Percentiles rank a stretch among this genome's conserved stretches.
These are phyloP conservation scores for Sporobolomyces roseus DNA, from an alignment of 768 basidiomycete genomes.

Conservation along the genomic window DNA sequence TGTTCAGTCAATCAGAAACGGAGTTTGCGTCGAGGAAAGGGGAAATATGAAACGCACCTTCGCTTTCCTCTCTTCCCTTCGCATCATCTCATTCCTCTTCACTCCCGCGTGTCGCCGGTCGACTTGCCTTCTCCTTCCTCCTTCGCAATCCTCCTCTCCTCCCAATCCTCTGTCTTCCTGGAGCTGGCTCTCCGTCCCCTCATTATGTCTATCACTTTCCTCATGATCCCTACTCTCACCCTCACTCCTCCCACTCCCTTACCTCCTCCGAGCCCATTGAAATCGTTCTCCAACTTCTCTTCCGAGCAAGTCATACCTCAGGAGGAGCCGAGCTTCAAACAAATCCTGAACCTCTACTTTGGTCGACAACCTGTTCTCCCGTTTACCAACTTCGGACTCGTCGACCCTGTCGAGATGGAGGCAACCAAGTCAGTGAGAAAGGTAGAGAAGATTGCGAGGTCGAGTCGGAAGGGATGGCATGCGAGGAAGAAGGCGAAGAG, in stretches of 20 bases:
- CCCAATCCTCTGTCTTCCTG: neutral
- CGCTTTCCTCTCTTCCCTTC: neutral
- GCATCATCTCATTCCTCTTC: neutral
- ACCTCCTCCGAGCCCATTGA: neutral
- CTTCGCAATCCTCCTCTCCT: neutral
- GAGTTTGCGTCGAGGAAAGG: no score
- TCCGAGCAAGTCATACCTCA: no score
- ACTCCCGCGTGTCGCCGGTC: neutral
- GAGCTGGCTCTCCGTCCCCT: neutral
- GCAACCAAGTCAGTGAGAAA: neutral
- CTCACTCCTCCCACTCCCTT: conserved; percentile 10
- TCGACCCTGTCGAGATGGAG: neutral
- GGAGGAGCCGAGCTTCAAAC: no score
- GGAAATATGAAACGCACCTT: neutral
- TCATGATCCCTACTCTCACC: conserved; percentile 8
- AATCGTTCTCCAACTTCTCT: neutral
- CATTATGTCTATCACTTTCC: neutral
- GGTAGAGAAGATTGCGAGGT: neutral
- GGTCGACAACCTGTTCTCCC: no score
- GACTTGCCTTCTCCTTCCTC: neutral
- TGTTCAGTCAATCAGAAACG: no score
- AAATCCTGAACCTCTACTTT: neutral
- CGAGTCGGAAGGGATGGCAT: neutral
- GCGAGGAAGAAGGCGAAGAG: neutral
- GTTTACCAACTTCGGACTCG: neutral